These are phyloP conservation scores for Nitzschia inconspicua DNA, from an alignment of 108 stramenopile species.

Conservation along the genomic window DNA sequence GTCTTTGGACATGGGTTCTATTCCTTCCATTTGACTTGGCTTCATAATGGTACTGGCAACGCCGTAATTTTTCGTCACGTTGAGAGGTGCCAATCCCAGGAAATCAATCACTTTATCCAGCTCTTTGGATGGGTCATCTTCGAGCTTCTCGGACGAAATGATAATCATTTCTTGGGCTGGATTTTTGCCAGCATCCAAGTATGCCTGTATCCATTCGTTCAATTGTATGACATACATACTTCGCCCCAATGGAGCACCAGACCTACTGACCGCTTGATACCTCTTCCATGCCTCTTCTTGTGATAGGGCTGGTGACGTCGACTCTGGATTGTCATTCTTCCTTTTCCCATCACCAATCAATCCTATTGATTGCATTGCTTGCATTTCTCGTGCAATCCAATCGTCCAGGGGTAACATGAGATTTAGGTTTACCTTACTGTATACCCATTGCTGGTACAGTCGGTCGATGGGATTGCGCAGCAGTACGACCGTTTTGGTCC, in stretches of 20 bases:
- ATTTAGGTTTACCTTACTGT: slow-evolving; percentile 2
- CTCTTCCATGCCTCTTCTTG: slow-evolving; percentile 24
- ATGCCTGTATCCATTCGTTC: slow-evolving; percentile 24
- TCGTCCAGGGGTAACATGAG: slow-evolving; percentile 15
- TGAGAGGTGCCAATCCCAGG: slow-evolving; percentile 11
- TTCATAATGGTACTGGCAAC: not conserved
- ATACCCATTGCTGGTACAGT: slow-evolving; percentile 30
- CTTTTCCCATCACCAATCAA: slow-evolving; percentile 5
- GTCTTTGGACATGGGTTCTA: slow-evolving; percentile 11
- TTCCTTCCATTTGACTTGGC: not conserved
- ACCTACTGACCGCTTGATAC: slow-evolving; percentile 14
- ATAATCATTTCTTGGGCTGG: slow-evolving; percentile 16
- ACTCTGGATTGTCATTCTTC: not conserved
- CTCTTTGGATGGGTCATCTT: slow-evolving; percentile 13
- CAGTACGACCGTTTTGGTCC: slow-evolving; percentile 29
- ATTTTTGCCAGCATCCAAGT: slow-evolving; percentile 19
- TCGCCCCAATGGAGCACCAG: slow-evolving; percentile 15
- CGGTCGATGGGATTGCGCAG: slow-evolving; percentile 38
- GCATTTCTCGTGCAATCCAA: slow-evolving; percentile 32
- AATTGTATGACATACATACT: slow-evolving; percentile 27
- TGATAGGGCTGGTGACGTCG: not conserved
- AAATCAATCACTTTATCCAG: slow-evolving; percentile 14
- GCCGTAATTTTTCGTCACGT: not conserved
- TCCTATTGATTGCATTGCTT: slow-evolving; percentile 8
- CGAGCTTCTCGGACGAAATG: slow-evolving; percentile 13